Evolutionary conservation across 2,329 filamentous ascomycete genomes (phyloP).

Genomic region (Colletotrichum tabaci): DNA sequence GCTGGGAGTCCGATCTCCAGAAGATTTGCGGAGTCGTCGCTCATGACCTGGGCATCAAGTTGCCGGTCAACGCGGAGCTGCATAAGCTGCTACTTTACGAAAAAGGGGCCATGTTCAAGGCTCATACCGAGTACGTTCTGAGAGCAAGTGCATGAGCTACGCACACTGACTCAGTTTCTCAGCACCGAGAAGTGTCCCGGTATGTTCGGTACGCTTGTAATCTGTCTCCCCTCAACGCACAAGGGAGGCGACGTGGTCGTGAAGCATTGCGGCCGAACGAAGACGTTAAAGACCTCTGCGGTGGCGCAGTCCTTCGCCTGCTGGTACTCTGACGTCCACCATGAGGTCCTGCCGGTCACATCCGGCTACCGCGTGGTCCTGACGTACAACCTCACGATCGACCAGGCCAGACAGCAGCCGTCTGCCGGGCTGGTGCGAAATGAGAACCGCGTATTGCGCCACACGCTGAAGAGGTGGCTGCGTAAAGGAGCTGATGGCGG

Average conservation of each 20-base stretch:
- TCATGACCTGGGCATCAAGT: conserved; percentile 51
- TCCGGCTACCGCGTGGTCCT: conserved; percentile 66
- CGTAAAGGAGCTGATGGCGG: background rate
- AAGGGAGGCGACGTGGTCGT: conserved; percentile 60
- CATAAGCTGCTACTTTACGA: conserved; percentile 67
- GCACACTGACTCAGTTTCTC: background rate
- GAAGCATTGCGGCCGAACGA: conserved; percentile 53
- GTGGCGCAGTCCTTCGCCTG: conserved; percentile 45
- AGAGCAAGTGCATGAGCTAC: background rate
- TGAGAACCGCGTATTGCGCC: conserved; percentile 41
- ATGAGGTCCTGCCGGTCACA: conserved; percentile 64
- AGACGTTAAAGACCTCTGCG: conserved; percentile 51
- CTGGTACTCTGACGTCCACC: conserved; percentile 68
- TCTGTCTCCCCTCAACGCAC: conserved; percentile 64
- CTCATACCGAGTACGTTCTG: conserved; percentile 56
- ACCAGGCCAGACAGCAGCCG: conserved; percentile 37
- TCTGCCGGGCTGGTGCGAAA: conserved; percentile 42
- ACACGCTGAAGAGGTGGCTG: conserved; percentile 49
- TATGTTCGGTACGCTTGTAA: conserved; percentile 66
- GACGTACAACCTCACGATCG: conserved; percentile 64
- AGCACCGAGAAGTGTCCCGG: conserved; percentile 61
- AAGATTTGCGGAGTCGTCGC: conserved; percentile 46
- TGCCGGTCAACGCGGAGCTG: conserved; percentile 52
- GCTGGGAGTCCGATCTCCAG: conserved; percentile 50
- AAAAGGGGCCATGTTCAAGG: conserved; percentile 64